Evolutionary conservation across 2,329 filamentous ascomycete species (phyloP).

Genomic region (Aspergillus arachidicola): DNA sequence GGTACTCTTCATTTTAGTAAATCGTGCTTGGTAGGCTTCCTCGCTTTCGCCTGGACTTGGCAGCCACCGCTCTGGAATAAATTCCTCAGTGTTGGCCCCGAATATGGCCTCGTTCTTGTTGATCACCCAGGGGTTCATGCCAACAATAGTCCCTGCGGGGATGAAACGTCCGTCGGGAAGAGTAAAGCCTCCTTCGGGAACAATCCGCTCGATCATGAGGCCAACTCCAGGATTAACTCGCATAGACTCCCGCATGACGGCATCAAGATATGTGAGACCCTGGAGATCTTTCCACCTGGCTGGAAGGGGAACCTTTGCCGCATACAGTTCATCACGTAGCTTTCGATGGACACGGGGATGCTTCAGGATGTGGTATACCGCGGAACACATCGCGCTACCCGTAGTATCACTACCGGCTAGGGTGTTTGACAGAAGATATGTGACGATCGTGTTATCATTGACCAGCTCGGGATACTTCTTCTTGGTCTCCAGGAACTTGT

Average conservation of each 20-base stretch:
- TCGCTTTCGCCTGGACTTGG: conserved; percentile 17
- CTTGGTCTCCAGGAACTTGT: conserved; percentile 33
- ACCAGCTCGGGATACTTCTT: conserved; percentile 26
- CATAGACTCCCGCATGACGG: conserved; percentile 31
- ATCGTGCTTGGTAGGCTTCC: conserved; percentile 15
- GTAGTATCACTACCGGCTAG: conserved; percentile 41
- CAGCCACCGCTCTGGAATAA: conserved; percentile 29
- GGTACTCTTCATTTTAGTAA: conserved; percentile 24
- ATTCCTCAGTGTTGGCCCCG: conserved; percentile 23
- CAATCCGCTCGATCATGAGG: conserved; percentile 26
- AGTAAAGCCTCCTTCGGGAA: conserved; percentile 25
- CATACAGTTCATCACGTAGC: conserved; percentile 12
- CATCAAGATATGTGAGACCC: conserved; percentile 32
- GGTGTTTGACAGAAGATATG: conserved; percentile 32
- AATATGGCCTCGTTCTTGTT: conserved; percentile 27
- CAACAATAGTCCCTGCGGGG: conserved; percentile 33
- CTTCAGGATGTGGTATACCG: conserved; percentile 37
- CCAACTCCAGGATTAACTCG: conserved; percentile 30
- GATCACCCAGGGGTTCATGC: conserved; percentile 36
- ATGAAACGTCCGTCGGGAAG: conserved; percentile 26
- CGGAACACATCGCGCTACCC: conserved; percentile 33
- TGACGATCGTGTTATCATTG: conserved; percentile 29
- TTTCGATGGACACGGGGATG: not conserved
- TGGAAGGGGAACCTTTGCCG: conserved; percentile 35
- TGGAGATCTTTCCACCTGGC: conserved; percentile 31